phyloP scores from a whole-genome alignment of 371 early-diverging fungal species.

The Apophysomyces trapeziformis region DNA sequence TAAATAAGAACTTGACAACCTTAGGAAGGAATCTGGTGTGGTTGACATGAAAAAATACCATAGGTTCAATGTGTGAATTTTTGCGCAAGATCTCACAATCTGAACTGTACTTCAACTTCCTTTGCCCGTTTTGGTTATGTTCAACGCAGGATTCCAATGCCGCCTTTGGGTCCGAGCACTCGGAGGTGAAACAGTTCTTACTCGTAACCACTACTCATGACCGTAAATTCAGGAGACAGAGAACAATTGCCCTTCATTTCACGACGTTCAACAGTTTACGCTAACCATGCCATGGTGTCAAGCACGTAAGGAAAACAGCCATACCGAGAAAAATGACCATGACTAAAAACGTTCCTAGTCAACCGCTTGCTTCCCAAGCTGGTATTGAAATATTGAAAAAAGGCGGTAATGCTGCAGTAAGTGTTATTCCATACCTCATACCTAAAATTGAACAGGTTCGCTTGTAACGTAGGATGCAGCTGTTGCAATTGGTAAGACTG shows the following conservation, averaged over 20 bases:
- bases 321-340: background rate
- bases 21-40: too few species aligned
- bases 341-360: constrained; percentile 44
- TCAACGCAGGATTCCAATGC: too few species aligned
- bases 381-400: constrained; percentile 78
- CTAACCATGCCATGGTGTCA: constrained; percentile 51
- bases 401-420: constrained; percentile 92
- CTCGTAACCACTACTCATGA: background rate
- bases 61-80: too few species aligned
- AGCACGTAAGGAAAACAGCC: constrained; percentile 36
- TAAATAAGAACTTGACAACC: too few species aligned
- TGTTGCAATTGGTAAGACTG: constrained; percentile 63
- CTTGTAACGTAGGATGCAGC: constrained; percentile 71
- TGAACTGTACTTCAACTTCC: too few species aligned
- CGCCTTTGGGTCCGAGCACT: background rate
- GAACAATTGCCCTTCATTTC: constrained; percentile 48
- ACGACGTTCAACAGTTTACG: constrained; percentile 51
- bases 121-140: too few species aligned
- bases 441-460: background rate
- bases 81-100: too few species aligned
- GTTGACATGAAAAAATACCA: too few species aligned
- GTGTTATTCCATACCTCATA: constrained; percentile 11
- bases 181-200: background rate
- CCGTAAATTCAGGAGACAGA: background rate
- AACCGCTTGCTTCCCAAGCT: constrained; percentile 80